Base-by-base conservation (phyloP, 1,284 basidiomycete genomes). In the Ceratorhiza oryzae-sativae region DNA sequence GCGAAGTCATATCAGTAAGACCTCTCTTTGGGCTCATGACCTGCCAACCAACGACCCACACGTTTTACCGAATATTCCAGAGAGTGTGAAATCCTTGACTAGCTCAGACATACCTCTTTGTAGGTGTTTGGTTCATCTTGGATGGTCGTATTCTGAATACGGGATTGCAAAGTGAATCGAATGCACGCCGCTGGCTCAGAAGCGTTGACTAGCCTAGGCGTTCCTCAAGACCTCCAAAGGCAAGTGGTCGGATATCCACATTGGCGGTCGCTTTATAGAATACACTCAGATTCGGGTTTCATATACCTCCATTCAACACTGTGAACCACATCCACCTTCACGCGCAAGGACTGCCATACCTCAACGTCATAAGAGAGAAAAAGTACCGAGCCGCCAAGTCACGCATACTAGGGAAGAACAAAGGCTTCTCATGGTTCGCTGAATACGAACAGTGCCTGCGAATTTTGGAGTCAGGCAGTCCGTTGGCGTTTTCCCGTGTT, bases 301-400 rank as follows among this genome's bases (percentile, higher is more conserved):
- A 83, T 75, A 82, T 84, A 61, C 82, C 83, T 0, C 83, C 83
- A 0, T 81, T 83, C 76, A 80, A 79, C 51, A 81, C 80, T 15
- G 82, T 84, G 12, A 80, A 81, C 56, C 83, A 85, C 74, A 74
- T 85, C 12, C 83, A 85, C 73, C 76, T 85, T 15, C 84, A 85
- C 76, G 82, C 81, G 30, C 78, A 82, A n/a, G 78, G 79, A 10
- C 77, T 82, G 2, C 81, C 81, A n/a, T 81, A 80, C 68, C 77
- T 75, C 0, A 75, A 76, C 20, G 41, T 77, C 10, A 77, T 80
- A 4, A 74, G 76, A 12, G 67, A 74, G 41, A 71, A 82, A 55
- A 81, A 83, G 73, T 84, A 84, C 73, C 79, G 80, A 4, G 72
- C 79, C 2, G 67, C 74, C 23, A 48, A 27, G 5, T 67, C 62